These are phyloP conservation scores for Tetrahymena borealis DNA, from an alignment of 73 alveolate genomes.

Conservation along the genomic window DNA sequence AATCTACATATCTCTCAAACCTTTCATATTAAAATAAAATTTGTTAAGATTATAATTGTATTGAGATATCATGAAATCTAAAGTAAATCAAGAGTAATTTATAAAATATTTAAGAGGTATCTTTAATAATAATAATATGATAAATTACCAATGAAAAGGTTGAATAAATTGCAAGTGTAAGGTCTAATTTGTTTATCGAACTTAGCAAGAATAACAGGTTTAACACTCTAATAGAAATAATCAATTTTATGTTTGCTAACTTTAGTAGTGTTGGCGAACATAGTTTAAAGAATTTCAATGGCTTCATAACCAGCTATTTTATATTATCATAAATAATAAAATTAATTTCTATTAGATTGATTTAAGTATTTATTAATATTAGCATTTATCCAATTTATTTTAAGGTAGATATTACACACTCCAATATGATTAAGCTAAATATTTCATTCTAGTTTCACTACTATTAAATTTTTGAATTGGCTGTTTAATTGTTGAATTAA, in stretches of 20 bases:
- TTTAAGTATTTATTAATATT: too few relatives aligned
- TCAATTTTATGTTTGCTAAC: not conserved
- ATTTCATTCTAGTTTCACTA: too few relatives aligned
- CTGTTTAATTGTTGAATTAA: too few relatives aligned
- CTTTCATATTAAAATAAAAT: not conserved
- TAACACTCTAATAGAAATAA: not conserved
- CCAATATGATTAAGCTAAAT: too few relatives aligned
- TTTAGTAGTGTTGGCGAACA: not conserved
- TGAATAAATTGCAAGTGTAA: not conserved
- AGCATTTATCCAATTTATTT: too few relatives aligned
- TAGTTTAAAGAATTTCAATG: not conserved
- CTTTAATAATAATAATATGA: not conserved
- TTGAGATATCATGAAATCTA: too few relatives aligned
- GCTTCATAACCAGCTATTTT: not conserved
- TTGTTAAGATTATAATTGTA: not conserved
- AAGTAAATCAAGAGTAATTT: too few relatives aligned
- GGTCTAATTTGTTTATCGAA: not conserved
- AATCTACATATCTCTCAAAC: not conserved
- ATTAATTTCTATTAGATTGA: too few relatives aligned
- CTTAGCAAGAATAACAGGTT: not conserved
- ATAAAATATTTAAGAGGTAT: too few relatives aligned
- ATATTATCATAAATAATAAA: not conserved
- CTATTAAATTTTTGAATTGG: too few relatives aligned
- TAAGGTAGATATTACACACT: too few relatives aligned
- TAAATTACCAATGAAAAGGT: not conserved